Evolutionary conservation across 495 filamentous ascomycete species (phyloP), one percentile per base, ranked within the genome.

Genomic region (Neurospora tetrasperma): DNA sequence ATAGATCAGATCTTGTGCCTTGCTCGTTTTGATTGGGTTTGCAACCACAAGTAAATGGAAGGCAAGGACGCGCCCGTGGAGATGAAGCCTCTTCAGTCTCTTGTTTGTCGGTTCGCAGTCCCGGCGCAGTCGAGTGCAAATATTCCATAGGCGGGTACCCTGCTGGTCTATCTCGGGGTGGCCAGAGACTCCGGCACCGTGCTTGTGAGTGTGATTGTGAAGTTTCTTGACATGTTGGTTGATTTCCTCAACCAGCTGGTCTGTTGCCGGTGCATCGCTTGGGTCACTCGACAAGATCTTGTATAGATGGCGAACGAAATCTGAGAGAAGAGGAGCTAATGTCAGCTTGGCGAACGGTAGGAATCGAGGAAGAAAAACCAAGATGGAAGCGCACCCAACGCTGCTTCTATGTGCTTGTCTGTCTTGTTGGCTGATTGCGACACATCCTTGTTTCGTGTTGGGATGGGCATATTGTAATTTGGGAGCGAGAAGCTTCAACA

Each of bases 41-140:
- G 89, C 89, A 48, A 86, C 80, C 40, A 90, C 91, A 46, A 97
- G 80, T 73, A 97, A 82, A 38, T 89, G 82, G 75, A 91, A 94
- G 3, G 91, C 89, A 71, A 96, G 87, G 41, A 89, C 85, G 70
- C 90, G 89, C 5, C 88, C 86, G 80, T 78, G 70, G 9, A 79
- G 72, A 35, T 81, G 75, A 73, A 86, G 71, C 70, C 42, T 75
- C 48, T 68, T 74, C 42, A 76, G 20, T 44, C 73, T 69, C 54
- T 16, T 42, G 18, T 16, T 16, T 69, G 69, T 74, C 71, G 14
- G 69, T 41, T 35, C 73, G 40, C 71, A 70, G 18, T 79, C 78
- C 48, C 84, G 81, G 69, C 76, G 79, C 38, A 90, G 75, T 10
- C 86, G 84, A 5, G 88, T 89, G 71, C 89, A 87, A 20, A 89